Percentiles rank a stretch among this genome's conserved stretches.
These are phyloP conservation scores for Sedum album DNA, from an alignment of 164 flowering plant genomes.

Conservation along the genomic window DNA sequence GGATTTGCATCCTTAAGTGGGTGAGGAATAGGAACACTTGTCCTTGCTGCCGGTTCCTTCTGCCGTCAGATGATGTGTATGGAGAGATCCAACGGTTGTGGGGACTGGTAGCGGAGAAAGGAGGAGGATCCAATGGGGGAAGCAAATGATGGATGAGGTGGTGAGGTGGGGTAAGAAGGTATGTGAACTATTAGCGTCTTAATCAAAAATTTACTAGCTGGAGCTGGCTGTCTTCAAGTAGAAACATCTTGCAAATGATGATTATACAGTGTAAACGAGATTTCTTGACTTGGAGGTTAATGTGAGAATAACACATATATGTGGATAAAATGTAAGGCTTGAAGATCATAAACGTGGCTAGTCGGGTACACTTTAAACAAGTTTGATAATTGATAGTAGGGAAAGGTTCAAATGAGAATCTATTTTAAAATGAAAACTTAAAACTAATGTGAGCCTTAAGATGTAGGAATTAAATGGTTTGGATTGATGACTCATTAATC, in stretches of 20 bases:
- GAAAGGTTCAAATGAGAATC: too few species aligned
- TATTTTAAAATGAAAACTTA: too few species aligned
- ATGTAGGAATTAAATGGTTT: too few species aligned
- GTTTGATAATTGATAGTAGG: too few species aligned
- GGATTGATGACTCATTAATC: too few species aligned
- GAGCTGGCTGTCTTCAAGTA: background rate
- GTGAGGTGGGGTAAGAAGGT: background rate
- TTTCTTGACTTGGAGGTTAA: background rate
- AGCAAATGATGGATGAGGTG: background rate
- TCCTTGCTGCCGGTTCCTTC: slow-evolving; percentile 70
- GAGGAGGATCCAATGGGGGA: background rate
- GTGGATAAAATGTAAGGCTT: background rate
- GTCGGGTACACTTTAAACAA: too few species aligned
- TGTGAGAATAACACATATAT: background rate
- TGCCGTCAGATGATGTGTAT: slow-evolving; percentile 71
- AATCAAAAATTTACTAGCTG: background rate
- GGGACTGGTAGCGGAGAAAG: slow-evolving; percentile 33
- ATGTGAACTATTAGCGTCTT: background rate
- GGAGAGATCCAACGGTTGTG: slow-evolving; percentile 80
- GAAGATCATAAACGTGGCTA: background rate
- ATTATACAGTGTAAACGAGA: background rate
- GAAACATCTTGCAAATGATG: background rate
- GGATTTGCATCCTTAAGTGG: slow-evolving; percentile 82
- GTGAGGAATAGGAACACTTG: slow-evolving; percentile 70
- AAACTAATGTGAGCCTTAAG: too few species aligned